Base-by-base conservation (phyloP, 2,329 filamentous ascomycete genomes). In the Mycosphaerella arachidis region DNA sequence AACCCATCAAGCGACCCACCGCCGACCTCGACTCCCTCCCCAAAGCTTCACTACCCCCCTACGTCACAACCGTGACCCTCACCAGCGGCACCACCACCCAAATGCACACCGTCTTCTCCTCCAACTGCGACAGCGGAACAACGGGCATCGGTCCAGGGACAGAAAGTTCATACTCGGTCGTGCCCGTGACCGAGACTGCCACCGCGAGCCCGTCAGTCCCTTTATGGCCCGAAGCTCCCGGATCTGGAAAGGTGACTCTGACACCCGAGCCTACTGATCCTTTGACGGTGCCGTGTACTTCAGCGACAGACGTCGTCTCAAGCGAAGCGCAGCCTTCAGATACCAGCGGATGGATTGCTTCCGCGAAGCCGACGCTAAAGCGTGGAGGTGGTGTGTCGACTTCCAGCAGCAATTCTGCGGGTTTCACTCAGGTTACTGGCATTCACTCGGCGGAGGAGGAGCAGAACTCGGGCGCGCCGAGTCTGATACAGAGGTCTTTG, bases 31-130 rank as follows among this genome's bases (percentile, higher is more conserved):
- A 37, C 8, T 18, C n/a, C 35, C 48, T 58, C 12, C 56, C 56
- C 12, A 58, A 30, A 16, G 56, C 56, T 9, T 35, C 48, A 6
- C 35, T 53, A 27, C 50, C 50, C 4, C 20, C 48, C 16, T 58
- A 58, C 56, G 35, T 57, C 33, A 57, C 55, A 20, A 57, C 55
- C 29, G 55, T 57, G 13, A 57, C 55, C 1, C 27, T 57, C 24
- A 30, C 50, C 10, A 35, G 4, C 30, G 56, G 56, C 56, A 58
- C 56, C 9, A 46, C 16, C 20, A 53, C 56, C 9, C 48, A 45
- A 6, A 48, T 16, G n/a, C 35, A 53, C 20, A 58, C 56, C 33
- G 37, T 58, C 56, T 58, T 46, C 50, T 58, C 48, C 37, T 58
- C 48, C 37, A 24, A 58, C 37, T 53, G 48, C 56, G 56, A 35